Base-by-base conservation (phyloP, 2,329 filamentous ascomycete species). In the Colletotrichum sublineola region DNA sequence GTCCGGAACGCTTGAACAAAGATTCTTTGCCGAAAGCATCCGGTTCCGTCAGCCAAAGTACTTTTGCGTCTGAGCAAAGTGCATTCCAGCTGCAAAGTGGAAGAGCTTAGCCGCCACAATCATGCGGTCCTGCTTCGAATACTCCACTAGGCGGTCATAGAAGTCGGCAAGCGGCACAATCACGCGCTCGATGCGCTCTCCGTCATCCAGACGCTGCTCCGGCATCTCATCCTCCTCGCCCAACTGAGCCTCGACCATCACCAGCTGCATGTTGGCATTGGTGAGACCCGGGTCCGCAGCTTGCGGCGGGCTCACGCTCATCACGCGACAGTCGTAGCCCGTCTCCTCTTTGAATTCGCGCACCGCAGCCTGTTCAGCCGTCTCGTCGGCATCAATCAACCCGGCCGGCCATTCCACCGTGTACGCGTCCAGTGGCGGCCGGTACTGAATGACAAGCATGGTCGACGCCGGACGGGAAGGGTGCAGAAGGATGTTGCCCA, bases 161-260 rank as follows among this genome's bases (percentile, higher is more conserved):
- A 91, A 79, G 77, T 89, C 86, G 31, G 81, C 78, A 18, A 91
- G 77, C 56, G 88, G 89, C 62, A 91, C 85, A 29, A 90, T 83
- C 1, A 90, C 85, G n/a, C 88, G 81, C 80, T 90, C 83, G 73
- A 91, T 91, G 77, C 88, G 86, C 81, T 91, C 89, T 12, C 89
- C 89, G 63, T 90, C 88, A 69, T 91, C 89, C 44, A 90, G 81
- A 62, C 85, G 82, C 80, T 91, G 89, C 81, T 88, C 85, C 0
- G 89, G 89, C 73, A 85, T 85, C 18, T 81, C 79, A 38, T 86
- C 84, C 3, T 83, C 85, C 73, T 86, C 86, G 14, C 81, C 79
- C 66, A 91, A 77, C 63, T 87, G 78, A 18, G 90, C 88, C 79
- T 90, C 87, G 18, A 91, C 87, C 78, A 88, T 89, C 68, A 87